These are phyloP conservation scores for Cadophora sp. DNA, from an alignment of 2,329 filamentous ascomycete genomes.

Conservation along the genomic window DNA sequence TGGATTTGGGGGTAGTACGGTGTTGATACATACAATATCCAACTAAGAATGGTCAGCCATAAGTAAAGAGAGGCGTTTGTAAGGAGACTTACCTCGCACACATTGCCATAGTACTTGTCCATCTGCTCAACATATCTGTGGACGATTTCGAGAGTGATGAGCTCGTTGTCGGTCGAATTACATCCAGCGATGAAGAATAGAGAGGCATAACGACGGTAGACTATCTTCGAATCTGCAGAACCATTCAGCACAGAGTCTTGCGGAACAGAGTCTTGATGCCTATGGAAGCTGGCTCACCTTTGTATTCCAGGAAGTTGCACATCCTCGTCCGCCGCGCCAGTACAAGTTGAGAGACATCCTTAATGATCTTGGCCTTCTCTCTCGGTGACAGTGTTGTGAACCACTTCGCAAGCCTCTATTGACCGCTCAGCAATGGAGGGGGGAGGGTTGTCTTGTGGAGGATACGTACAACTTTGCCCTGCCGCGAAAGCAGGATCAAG, in stretches of 20 bases:
- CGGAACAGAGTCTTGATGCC: neutral
- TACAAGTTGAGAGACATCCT: conserved; percentile 97
- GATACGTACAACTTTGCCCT: conserved; percentile 94
- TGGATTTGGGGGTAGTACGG: neutral
- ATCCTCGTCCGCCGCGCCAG: conserved; percentile 95
- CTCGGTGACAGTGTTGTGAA: conserved; percentile 97
- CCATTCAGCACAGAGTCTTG: conserved; percentile 22
- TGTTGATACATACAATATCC: conserved; percentile 38
- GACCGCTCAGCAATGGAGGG: conserved; percentile 35
- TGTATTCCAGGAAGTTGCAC: conserved; percentile 99
- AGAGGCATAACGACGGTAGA: conserved; percentile 97
- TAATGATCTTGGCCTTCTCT: conserved; percentile 99
- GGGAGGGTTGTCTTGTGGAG: conserved; percentile 17
- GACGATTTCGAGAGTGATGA: conserved; percentile 98
- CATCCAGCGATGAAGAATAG: conserved; percentile 99
- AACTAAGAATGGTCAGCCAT: conserved; percentile 34
- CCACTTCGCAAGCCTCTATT: conserved; percentile 97
- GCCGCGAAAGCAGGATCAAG: conserved; percentile 93
- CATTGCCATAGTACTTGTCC: conserved; percentile 99
- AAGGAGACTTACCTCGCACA: conserved; percentile 77
- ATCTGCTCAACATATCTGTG: conserved; percentile 99
- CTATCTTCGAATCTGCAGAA: conserved; percentile 87
- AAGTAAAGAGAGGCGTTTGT: neutral
- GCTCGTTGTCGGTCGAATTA: conserved; percentile 95
- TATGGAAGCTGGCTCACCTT: conserved; percentile 65